Base-by-base conservation (phyloP, 352 stramenopile species). In the Sclerospora graminicola region DNA sequence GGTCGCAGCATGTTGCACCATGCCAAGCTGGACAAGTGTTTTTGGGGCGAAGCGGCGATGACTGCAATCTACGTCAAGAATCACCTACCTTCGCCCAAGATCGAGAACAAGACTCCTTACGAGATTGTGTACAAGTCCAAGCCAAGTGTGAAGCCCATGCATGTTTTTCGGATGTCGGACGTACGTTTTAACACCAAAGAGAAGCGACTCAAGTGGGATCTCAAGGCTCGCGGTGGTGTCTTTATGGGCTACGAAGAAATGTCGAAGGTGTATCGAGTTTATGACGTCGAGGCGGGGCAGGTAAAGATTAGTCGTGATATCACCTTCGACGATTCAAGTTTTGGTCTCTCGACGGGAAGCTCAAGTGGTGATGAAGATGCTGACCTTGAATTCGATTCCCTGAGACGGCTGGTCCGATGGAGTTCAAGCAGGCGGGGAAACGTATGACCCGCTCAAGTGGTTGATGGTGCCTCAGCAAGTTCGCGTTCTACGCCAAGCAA, bases 201-300 rank as follows among this genome's bases (percentile, higher is more conserved):
- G 14, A 40, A 40, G 9, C 15, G 19, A 28, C 16, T 27, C 16
- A 40, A 40, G 34, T 40, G 18, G 14, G 2, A 27, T 27, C 18
- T 18, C 16, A 40, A 40, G 34, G 34, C 16, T 40, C 34, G 19
- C 9, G 18, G 7, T 6, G 34, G 34, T 10, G 14, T 28, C 2
- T 40, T 40, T 9, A 14, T 28, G 18, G 34, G 16, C 15, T 40
- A 40, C 34, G 34, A 40, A 28, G 34, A 40, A 40, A 18, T 27
- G 18, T 40, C 34, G 5, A 40, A 40, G 34, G 34, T 18, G 8
- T 40, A 40, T 27, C 34, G 18, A 15, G 5, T 28, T 14, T 40
- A n/a, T 27, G 34, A 40, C 18, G 27, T 40, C 8, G 18, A 40
- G 34, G 34, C 34, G 34, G 31, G 31, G n/a, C 31, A 37, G 15